Evolutionary conservation across 2,329 filamentous ascomycete genomes (phyloP), one percentile per base, ranked within the genome.

Genomic region (Colletotrichum lupini): DNA sequence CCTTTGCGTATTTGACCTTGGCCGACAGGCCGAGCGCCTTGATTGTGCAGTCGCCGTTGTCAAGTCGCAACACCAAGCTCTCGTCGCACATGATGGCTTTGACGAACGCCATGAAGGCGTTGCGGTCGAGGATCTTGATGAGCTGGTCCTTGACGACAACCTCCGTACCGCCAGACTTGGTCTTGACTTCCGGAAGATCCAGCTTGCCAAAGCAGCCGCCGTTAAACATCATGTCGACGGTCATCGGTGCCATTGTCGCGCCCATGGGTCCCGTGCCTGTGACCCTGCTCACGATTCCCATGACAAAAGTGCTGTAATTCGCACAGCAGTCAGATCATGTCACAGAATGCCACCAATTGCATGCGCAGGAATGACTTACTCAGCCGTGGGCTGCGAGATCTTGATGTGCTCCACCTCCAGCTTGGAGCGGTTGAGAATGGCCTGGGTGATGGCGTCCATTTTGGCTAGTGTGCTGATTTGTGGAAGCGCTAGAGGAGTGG

Each of bases 171-270:
- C 78, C 77, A 22, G 80, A 76, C 53, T 77, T 77, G 24, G 80
- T 79, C 37, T 76, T 76, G 19, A 78, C 74, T 59, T 79, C 76
- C n/a, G 82, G 79, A 4, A 82, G 71, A 55, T 68, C 74, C 37
- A 82, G 67, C 56, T 77, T 79, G 16, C 80, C 81, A 64, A 82
- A 80, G n/a, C 63, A 65, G 24, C 49, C 75, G 22, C 76, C 78
- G 55, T 79, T 77, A 64, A 79, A 83, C 24, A 77, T 77, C 61
- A 83, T 65, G 26, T 79, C 78, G 55, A 80, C 75, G 22, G 76
- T 74, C 76, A 79, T 79, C 37, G 79, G 72, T 24, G 77, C 72
- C 67, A 83, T 77, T 14, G 78, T 79, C 46, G 78, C 80, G 53
- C 77, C 75, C 52, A 82, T 77, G 4, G 78, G 76, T 2, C 79